Evolutionary conservation across 805 yeast genomes (phyloP), one percentile per base, ranked within the genome.

Genomic region (Yamadazyma takamatsuzukensis): DNA sequence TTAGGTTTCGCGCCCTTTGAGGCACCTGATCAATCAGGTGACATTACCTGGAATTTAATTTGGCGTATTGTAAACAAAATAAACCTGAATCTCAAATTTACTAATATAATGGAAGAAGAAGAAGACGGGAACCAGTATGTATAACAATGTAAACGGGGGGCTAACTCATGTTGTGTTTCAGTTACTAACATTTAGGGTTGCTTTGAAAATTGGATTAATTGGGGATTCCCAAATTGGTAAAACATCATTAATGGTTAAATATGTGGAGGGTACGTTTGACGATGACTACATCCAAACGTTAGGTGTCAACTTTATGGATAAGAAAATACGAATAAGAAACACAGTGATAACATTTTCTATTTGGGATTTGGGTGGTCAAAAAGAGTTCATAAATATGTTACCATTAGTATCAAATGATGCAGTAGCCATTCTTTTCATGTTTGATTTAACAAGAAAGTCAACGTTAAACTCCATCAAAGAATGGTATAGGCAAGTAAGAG

Each of bases 151-250:
- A 15, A 9, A n/a, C 11, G 10, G 19, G 18, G 7, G 16, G 30
- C 27, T 18, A 11, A n/a, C 15, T 11, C 12, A 17, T 16, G 12
- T 17, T 25, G 13, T 19, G 15, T 21, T 17, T 23, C 22, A 17
- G 8, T 10, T 39, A 56, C 59, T 52, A 56, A 56, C 43, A 24
- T 48, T 33, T 41, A 66, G 72, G 37, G 83, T 80, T 18, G 77
- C 85, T 1, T 62, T 90, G 29, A 93, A 90, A 49, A 88, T 90
- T 13, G 97, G 97, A 3, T 74, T 90, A 29, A 77, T 90, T 30
- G 98, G 98, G 5, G 97, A 90, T 58, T 94, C 96, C 2, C 94
- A 87, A 51, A 88, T 89, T 5, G 98, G 98, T 4, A 90, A 90
- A 53, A 90, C 98, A 0, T 86, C 97, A 5, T 62, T 90, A 37